Base-by-base conservation (phyloP, 116 monocot genomes). In the Papilionanthe hybrid region DNA sequence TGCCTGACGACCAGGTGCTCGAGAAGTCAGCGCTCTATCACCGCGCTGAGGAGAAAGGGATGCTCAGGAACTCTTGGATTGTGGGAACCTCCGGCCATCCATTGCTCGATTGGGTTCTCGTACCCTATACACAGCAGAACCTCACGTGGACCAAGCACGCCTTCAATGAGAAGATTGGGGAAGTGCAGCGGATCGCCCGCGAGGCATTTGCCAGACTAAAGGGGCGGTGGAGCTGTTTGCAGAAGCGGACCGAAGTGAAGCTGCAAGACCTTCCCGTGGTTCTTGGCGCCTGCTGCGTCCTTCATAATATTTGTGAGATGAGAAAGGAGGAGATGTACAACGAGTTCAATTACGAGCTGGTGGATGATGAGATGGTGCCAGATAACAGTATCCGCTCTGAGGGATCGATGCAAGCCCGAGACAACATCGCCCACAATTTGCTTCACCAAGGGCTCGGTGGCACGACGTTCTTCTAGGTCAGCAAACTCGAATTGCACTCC, bases 81-180 rank as follows among this genome's bases (percentile, higher is more conserved):
- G 95, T 89, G 6, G 95, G 95, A 18, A 79, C 89, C 9, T 29
- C 79, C 10, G 85, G 91, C 2, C 89, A 91, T 77, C 95, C 93
- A 5, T 72, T 92, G 49, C 72, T 88, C 83, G 95, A 95, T 66
- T 95, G 95, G 92, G 75, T 95, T 45, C 85, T 95, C 63, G 95
- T 92, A 15, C 95, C 93, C 5, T 95, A 95, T 85, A 42, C 88
- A 0, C 95, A 91, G 81, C 85, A 72, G 66, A 92, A 92, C 82
- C 83, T 92, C 44, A 95, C 95, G 8, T 95, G 95, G 95, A 83
- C 95, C 58, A 91, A 95, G 83, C 92, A 95, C 77, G 92, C 92
- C 44, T 95, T 95, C 86, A 95, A 95, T 75, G 91, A 92, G 80
- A 92, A 91, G 83, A 78, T 87, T 20, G 88, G 79, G 44, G 86